Percentiles rank a stretch among this genome's conserved stretches.
Evolutionary conservation across 2,329 filamentous ascomycete species (phyloP).

Genomic region (Arthroderma uncinatum): DNA sequence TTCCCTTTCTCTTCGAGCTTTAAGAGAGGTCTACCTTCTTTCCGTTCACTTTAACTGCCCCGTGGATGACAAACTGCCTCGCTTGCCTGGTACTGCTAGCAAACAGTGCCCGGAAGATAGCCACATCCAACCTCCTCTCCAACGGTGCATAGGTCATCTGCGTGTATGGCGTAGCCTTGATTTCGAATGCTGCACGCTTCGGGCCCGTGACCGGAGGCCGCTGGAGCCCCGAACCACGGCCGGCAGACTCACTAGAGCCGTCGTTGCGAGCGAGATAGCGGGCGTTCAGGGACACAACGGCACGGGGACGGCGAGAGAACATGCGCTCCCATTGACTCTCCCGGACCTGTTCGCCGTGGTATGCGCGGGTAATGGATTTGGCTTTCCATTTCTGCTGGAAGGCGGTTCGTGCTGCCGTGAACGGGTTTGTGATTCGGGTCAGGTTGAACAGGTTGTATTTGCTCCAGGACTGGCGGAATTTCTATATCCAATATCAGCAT

Average conservation of each 20-base stretch:
- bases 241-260: conserved; percentile 71
- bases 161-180: conserved; percentile 63
- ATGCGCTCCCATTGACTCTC: conserved; percentile 91
- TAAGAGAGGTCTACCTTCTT: conserved; percentile 55
- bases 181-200: no score
- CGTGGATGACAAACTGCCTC: conserved; percentile 86
- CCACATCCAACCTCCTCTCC: conserved; percentile 85
- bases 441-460: conserved; percentile 96
- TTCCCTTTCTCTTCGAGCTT: background rate
- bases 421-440: conserved; percentile 41
- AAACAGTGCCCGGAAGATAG: conserved; percentile 86
- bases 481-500: conserved; percentile 42
- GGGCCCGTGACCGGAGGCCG: no score
- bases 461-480: conserved; percentile 92
- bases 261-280: conserved; percentile 67
- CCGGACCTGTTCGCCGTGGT: conserved; percentile 89
- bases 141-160: conserved; percentile 89
- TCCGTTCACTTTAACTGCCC: conserved; percentile 88
- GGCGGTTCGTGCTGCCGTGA: conserved; percentile 51
- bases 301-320: conserved; percentile 70
- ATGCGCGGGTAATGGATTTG: conserved; percentile 71
- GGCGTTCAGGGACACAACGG: conserved; percentile 77
- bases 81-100: conserved; percentile 88
- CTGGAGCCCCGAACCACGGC: conserved; percentile 64
- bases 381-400: conserved; percentile 98